phyloP scores from a whole-genome alignment of 306 rosid genomes.

The Ceratonia siliqua region DNA sequence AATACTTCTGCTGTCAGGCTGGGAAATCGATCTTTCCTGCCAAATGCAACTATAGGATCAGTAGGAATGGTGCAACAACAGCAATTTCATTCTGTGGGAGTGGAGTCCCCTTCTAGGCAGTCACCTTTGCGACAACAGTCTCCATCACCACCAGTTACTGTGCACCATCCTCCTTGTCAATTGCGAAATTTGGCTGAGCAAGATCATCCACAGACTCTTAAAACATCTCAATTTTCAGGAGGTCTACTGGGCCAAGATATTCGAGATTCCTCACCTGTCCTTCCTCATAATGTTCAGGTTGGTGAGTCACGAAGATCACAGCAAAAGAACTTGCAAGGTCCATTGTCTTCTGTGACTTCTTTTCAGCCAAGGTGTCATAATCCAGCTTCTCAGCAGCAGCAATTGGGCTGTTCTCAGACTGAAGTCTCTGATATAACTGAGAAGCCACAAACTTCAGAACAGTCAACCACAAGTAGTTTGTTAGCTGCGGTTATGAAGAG shows the following conservation, averaged over 20 bases:
- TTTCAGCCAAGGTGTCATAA: constrained; percentile 47
- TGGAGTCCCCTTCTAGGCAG: constrained; percentile 61
- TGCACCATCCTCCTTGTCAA: constrained; percentile 47
- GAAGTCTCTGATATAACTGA: constrained; percentile 48
- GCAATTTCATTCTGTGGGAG: constrained; percentile 49
- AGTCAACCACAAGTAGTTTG: constrained; percentile 63
- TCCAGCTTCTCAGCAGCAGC: constrained; percentile 34
- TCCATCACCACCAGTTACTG: constrained; percentile 45
- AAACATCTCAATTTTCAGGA: constrained; percentile 52
- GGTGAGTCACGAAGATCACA: constrained; percentile 51
- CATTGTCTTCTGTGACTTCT: constrained; percentile 45
- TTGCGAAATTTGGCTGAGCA: constrained; percentile 52
- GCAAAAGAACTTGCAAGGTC: constrained; percentile 53
- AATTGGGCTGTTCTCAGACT: constrained; percentile 43
- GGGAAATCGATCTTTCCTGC: constrained; percentile 47
- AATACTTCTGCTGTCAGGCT: constrained; percentile 48
- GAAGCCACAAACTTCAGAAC: constrained; percentile 49
- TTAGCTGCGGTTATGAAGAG: constrained; percentile 76
- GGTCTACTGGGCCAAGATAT: constrained; percentile 46
- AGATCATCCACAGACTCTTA: constrained; percentile 39
- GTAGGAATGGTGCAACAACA: constrained; percentile 50
- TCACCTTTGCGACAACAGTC: constrained; percentile 59
- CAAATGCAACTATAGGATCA: constrained; percentile 45
- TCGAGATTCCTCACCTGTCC: constrained; percentile 50
- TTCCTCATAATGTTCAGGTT: constrained; percentile 41